Evolutionary conservation across 352 stramenopile genomes (phyloP).

Genomic region (Plasmopara halstedii): DNA sequence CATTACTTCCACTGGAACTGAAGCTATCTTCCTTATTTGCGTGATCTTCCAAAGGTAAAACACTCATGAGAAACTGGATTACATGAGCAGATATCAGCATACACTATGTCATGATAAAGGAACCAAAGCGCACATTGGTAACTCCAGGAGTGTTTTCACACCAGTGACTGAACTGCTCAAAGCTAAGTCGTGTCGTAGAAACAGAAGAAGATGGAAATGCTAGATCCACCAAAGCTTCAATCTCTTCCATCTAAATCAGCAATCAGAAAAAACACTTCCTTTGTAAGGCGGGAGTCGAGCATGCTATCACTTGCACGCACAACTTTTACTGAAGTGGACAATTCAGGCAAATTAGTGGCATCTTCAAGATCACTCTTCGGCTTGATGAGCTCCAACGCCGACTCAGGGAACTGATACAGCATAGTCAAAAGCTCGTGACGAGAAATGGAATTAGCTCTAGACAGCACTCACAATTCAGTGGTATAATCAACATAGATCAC

Average conservation of each 20-base stretch:
- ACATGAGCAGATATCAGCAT: neutral
- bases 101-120: neutral
- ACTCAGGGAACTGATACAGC: constrained; percentile 79
- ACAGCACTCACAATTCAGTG: constrained; percentile 7
- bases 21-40: constrained; percentile 4
- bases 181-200: constrained; percentile 60
- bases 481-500: neutral
- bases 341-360: constrained; percentile 9
- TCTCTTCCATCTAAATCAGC: constrained; percentile 39
- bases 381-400: constrained; percentile 53
- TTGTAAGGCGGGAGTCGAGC: neutral
- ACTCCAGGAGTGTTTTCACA: constrained; percentile 73
- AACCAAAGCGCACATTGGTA: constrained; percentile 38
- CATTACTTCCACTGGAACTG: constrained; percentile 4
- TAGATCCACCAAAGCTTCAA: constrained; percentile 81
- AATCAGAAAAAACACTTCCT: neutral
- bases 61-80: constrained; percentile 66
- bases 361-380: constrained; percentile 18
- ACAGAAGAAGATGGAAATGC: constrained; percentile 43
- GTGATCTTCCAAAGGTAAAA: constrained; percentile 58
- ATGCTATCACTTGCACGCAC: constrained; percentile 6
- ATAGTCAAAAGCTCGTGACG: constrained; percentile 79
- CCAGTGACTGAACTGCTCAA: constrained; percentile 84
- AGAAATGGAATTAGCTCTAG: constrained; percentile 76
- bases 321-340: constrained; percentile 9